phyloP scores from a whole-genome alignment of 805 yeast genomes.

The Debaryomyces castellii region DNA sequence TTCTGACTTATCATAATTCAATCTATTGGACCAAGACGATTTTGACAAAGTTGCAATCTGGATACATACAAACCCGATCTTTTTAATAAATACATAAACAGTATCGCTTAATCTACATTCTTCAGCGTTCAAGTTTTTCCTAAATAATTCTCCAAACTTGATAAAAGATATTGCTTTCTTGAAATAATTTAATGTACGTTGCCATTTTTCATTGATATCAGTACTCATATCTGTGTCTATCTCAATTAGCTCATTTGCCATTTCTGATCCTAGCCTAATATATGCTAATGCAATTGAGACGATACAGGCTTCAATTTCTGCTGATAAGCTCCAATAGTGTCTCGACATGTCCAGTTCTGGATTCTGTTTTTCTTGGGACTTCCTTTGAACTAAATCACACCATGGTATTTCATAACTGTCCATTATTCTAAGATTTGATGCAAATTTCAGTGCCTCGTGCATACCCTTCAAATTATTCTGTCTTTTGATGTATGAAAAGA shows the following conservation, averaged over 20 bases:
- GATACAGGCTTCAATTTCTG: slow-evolving; percentile 28
- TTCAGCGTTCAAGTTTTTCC: background rate
- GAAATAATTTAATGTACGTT: slow-evolving; percentile 30
- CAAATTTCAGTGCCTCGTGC: slow-evolving; percentile 3
- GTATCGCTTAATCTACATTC: slow-evolving; percentile 7
- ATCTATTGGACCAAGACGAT: slow-evolving; percentile 37
- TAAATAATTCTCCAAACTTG: slow-evolving; percentile 20
- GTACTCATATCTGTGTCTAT: slow-evolving; percentile 12
- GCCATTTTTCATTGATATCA: slow-evolving; percentile 33
- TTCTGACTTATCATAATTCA: slow-evolving; percentile 17
- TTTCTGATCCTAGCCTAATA: slow-evolving; percentile 33
- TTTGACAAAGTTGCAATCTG: slow-evolving; percentile 42
- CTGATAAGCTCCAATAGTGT: slow-evolving; percentile 26
- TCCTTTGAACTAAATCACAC: slow-evolving; percentile 8
- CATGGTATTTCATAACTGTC: slow-evolving; percentile 14
- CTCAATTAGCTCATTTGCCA: slow-evolving; percentile 36
- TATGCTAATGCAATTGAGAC: slow-evolving; percentile 28
- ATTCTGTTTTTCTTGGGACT: background rate
- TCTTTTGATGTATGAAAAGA: slow-evolving; percentile 14
- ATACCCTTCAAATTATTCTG: background rate
- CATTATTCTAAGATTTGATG: slow-evolving; percentile 2
- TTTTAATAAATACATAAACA: slow-evolving; percentile 16
- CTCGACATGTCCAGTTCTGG: background rate
- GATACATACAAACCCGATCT: slow-evolving; percentile 28
- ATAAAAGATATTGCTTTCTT: slow-evolving; percentile 29